Evolutionary conservation across 345 rosid genomes (phyloP).

Genomic region (Abelmoschus esculentus): DNA sequence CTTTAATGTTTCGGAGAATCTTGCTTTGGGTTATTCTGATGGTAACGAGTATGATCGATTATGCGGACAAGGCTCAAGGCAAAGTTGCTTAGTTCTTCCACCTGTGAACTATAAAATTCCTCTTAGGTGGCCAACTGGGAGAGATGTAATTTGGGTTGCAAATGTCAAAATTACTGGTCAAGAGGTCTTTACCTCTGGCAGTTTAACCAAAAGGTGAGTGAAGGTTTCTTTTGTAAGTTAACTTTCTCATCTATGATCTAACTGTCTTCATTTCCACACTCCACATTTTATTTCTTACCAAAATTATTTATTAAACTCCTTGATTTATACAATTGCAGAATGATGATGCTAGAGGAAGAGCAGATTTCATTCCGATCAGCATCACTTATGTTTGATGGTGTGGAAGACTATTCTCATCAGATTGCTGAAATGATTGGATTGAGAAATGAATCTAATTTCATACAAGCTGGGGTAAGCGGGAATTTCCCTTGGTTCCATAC

Average conservation of each 20-base stretch:
- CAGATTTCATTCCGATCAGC: conserved; percentile 94
- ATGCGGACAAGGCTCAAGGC: conserved; percentile 46
- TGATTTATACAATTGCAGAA: conserved; percentile 38
- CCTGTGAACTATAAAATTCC: conserved; percentile 76
- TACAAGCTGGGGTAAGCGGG: conserved; percentile 81
- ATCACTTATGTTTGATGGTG: conserved; percentile 76
- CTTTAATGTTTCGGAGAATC: conserved; percentile 61
- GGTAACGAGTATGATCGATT: conserved; percentile 54
- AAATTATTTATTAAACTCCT: conserved; percentile 11
- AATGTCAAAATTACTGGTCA: conserved; percentile 89
- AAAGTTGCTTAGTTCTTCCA: conserved; percentile 65
- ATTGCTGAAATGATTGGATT: conserved; percentile 96
- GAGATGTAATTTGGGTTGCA: conserved; percentile 81
- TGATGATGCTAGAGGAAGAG: conserved; percentile 98
- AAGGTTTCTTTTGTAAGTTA: not conserved
- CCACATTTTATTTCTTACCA: not conserved
- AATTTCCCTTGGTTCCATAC: not conserved
- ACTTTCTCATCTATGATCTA: not conserved
- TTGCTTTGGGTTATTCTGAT: conserved; percentile 40
- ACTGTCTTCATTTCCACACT: not conserved
- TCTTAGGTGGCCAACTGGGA: conserved; percentile 97
- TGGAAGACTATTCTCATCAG: conserved; percentile 98
- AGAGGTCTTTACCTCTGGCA: conserved; percentile 93
- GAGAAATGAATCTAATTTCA: conserved; percentile 68
- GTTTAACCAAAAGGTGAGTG: conserved; percentile 80